Percentiles rank a stretch among this genome's conserved stretches.
Conservation (phyloP, 2,329 filamentous ascomycete species). For the Cercospora zeina region DNA sequence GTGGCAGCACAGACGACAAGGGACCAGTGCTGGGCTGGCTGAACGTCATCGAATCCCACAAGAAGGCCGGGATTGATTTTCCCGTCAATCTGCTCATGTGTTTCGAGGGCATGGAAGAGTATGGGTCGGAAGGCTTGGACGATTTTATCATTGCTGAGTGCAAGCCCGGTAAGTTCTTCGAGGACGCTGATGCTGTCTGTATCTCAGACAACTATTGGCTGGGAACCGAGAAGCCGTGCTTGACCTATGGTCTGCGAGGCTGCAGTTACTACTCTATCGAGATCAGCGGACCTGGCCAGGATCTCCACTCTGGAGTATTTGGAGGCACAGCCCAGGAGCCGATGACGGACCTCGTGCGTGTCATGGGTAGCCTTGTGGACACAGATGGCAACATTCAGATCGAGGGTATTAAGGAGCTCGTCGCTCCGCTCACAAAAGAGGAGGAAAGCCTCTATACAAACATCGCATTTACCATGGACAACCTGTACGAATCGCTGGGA, state of each 20-base stretch:
- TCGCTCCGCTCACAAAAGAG: conserved; percentile 81
- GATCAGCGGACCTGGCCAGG: conserved; percentile 85
- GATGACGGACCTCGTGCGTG: conserved; percentile 89
- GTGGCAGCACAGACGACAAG: conserved; percentile 96
- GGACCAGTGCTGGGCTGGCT: conserved; percentile 96
- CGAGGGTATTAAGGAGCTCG: conserved; percentile 89
- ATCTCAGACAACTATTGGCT: conserved; percentile 99
- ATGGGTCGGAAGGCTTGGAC: conserved; percentile 92
- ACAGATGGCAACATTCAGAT: conserved; percentile 90
- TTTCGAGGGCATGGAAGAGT: conserved; percentile 99
- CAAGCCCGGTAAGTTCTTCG: conserved; percentile 77
- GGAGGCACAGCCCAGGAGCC: conserved; percentile 95
- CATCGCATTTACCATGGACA: conserved; percentile 96
- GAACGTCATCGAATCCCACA: conserved; percentile 96
- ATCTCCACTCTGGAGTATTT: conserved; percentile 95
- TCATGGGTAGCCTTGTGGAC: conserved; percentile 83
- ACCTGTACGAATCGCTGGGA: conserved; percentile 86
- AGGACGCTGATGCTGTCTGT: conserved; percentile 92
- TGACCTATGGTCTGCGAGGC: conserved; percentile 94
- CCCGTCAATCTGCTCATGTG: conserved; percentile 98
- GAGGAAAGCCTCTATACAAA: conserved; percentile 84
- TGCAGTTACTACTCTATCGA: conserved; percentile 98
- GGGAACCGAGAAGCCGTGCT: conserved; percentile 94
- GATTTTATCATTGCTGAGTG: conserved; percentile 90
- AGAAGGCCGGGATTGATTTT: conserved; percentile 90